Percentiles rank a stretch among this genome's conserved stretches.
Conservation (phyloP, 179 eudicot genomes). For the Pouteria campechiana region DNA sequence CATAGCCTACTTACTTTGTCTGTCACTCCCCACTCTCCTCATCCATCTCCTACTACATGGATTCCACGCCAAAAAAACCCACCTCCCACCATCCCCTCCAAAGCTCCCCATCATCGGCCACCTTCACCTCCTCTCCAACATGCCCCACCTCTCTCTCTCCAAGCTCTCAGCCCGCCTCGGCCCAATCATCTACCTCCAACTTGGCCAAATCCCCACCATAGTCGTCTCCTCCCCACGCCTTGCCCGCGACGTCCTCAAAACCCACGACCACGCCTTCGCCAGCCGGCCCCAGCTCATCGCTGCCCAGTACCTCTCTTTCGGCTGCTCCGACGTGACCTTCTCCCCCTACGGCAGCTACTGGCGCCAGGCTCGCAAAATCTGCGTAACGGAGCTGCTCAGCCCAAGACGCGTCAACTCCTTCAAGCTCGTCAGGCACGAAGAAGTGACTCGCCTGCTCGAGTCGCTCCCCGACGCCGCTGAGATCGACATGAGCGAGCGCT, state of each 20-base stretch:
- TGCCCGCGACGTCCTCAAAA: constrained; percentile 30
- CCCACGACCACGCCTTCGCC: constrained; percentile 23
- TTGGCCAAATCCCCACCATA: constrained; percentile 32
- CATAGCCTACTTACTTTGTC: too few species aligned
- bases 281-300: constrained; percentile 32
- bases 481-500: constrained; percentile 20
- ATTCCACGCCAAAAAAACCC: too few species aligned
- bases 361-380: constrained; percentile 40
- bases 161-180: constrained; percentile 19
- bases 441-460: constrained; percentile 12
- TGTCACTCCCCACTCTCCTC: too few species aligned
- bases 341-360: constrained; percentile 32
- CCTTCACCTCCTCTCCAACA: constrained; percentile 37
- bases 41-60: too few species aligned
- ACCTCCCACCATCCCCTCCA: constrained; percentile 34
- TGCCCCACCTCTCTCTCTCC: constrained; percentile 31
- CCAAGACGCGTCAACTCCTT: constrained; percentile 27
- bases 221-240: constrained; percentile 31
- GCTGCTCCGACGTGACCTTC: constrained; percentile 35
- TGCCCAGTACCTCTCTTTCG: constrained; percentile 28
- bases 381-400: constrained; percentile 31
- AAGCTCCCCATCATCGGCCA: constrained; percentile 38
- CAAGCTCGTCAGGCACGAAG: constrained; percentile 20
- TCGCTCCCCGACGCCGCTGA: constrained; percentile 6
- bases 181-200: constrained; percentile 24